These are phyloP conservation scores for Boletus patriciae DNA, from an alignment of 768 basidiomycete genomes.

Conservation along the genomic window DNA sequence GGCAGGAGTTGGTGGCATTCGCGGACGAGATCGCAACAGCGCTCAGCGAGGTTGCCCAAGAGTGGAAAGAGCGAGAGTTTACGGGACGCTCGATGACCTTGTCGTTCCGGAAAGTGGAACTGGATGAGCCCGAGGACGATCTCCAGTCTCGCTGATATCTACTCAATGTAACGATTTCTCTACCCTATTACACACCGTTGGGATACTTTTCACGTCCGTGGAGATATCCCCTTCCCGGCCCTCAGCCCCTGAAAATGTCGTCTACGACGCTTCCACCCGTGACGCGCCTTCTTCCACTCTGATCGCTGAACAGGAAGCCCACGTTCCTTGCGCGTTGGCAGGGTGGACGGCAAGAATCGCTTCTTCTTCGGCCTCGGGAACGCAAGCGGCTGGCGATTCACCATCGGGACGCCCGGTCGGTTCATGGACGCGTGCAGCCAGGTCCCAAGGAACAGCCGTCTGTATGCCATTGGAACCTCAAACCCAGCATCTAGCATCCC, in stretches of 20 bases:
- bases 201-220: conserved; percentile 28
- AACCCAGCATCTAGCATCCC: conserved; percentile 43
- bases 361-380: conserved; percentile 22
- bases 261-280: conserved; percentile 21
- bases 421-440: conserved; percentile 25
- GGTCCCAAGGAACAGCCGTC: conserved; percentile 41
- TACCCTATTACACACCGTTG: conserved; percentile 27
- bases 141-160: conserved; percentile 5
- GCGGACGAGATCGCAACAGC: conserved; percentile 42
- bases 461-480: conserved; percentile 41
- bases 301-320: conserved; percentile 35
- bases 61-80: conserved; percentile 50
- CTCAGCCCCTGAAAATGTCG: conserved; percentile 3
- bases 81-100: conserved; percentile 40
- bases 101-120: conserved; percentile 41
- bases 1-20: conserved; percentile 43
- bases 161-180: conserved; percentile 9
- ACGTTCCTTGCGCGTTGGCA: conserved; percentile 33
- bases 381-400: conserved; percentile 29
- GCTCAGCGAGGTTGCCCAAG: conserved; percentile 51
- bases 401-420: conserved; percentile 2
- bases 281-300: conserved; percentile 25
- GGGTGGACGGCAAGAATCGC: conserved; percentile 24
- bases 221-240: not conserved
- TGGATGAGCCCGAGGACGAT: not conserved